A percentile compares a stretch with the other conserved stretches of the same genome.
Evolutionary conservation across 2,329 filamentous ascomycete genomes (phyloP).

Genomic region (Pseudocercospora cruenta): DNA sequence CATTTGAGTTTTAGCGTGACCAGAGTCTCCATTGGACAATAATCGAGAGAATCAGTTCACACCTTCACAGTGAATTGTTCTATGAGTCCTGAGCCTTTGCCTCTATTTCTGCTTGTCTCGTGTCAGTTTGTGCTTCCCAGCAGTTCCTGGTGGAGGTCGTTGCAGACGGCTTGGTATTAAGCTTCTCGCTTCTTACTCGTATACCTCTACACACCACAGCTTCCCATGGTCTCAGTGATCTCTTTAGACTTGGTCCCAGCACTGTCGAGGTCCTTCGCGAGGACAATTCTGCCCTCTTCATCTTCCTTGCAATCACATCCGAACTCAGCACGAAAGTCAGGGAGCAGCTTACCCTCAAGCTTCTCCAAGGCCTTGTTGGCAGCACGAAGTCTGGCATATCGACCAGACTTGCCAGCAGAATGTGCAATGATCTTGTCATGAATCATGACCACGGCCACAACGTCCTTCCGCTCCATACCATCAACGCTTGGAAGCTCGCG

Average conservation of each 20-base stretch:
- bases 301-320: conserved; percentile 63
- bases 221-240: not conserved
- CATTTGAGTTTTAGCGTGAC: not conserved
- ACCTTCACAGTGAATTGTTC: not conserved
- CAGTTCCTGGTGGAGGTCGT: not conserved
- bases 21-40: not conserved
- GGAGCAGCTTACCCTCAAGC: conserved; percentile 55
- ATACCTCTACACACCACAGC: not conserved
- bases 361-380: conserved; percentile 61
- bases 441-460: conserved; percentile 75
- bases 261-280: conserved; percentile 12
- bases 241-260: too few species aligned
- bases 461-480: conserved; percentile 46
- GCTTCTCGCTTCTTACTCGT: not conserved
- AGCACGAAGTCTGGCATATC: conserved; percentile 73
- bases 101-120: not conserved
- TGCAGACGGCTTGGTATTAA: not conserved
- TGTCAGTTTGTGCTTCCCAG: not conserved
- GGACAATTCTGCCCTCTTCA: conserved; percentile 8
- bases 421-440: conserved; percentile 71
- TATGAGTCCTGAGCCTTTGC: not conserved
- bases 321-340: conserved; percentile 64
- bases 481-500: conserved; percentile 56
- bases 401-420: conserved; percentile 62
- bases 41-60: not conserved